A percentile compares a stretch with the other conserved stretches of the same genome.
Conservation (phyloP, 1,284 basidiomycete genomes). For the Tylopilus sp. region DNA sequence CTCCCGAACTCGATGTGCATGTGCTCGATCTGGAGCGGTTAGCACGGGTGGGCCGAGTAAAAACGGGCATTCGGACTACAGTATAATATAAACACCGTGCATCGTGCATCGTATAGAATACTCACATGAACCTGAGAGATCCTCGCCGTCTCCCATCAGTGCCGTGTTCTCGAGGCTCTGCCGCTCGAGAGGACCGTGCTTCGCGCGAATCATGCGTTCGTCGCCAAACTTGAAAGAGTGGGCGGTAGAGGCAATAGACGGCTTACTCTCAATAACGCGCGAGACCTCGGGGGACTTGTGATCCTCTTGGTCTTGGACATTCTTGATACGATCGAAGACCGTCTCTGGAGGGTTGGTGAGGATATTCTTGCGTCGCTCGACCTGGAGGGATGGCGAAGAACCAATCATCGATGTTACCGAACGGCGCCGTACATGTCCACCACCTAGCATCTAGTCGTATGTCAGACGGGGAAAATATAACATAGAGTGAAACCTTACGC, state of each 20-base stretch:
- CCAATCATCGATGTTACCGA: conserved; percentile 67
- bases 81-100: conserved; percentile 6
- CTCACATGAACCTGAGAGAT: conserved; percentile 54
- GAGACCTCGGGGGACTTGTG: conserved; percentile 41
- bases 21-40: conserved; percentile 67
- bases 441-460: conserved; percentile 66
- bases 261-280: conserved; percentile 50
- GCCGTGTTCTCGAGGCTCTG: conserved; percentile 65
- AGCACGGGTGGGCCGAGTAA: conserved; percentile 53
- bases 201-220: conserved; percentile 64
- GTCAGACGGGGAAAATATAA: conserved; percentile 11
- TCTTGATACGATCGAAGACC: conserved; percentile 30
- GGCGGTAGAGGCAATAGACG: conserved; percentile 60
- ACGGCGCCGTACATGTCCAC: conserved; percentile 65
- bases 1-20: conserved; percentile 55
- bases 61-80: conserved; percentile 52
- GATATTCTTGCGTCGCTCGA: conserved; percentile 59
- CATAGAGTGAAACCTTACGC: conserved; percentile 44
- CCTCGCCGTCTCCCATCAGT: conserved; percentile 64
- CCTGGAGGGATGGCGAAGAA: conserved; percentile 65
- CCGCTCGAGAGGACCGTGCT: conserved; percentile 59
- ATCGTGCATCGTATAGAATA: conserved; percentile 7
- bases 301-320: conserved; percentile 28
- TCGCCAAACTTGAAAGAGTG: conserved; percentile 59
- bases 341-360: conserved; percentile 37